These are phyloP conservation scores for Geosmithia morbida DNA, from an alignment of 2,329 filamentous ascomycete genomes.

Conservation along the genomic window DNA sequence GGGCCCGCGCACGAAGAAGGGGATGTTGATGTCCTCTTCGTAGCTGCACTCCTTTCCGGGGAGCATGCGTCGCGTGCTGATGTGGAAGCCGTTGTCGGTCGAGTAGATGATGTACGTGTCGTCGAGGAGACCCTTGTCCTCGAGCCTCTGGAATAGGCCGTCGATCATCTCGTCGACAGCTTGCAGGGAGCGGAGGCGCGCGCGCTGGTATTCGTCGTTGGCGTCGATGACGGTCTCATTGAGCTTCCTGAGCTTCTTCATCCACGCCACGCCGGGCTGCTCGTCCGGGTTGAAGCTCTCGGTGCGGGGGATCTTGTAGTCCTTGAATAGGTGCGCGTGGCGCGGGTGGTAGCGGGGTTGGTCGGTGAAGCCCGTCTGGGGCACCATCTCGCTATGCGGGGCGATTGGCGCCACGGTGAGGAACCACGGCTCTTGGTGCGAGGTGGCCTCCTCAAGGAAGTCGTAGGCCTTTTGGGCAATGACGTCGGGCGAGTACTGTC, in stretches of 20 bases:
- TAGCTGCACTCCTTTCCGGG: slow-evolving; percentile 37
- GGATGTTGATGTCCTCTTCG: slow-evolving; percentile 37
- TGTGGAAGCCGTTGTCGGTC: slow-evolving; percentile 38
- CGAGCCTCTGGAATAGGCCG: slow-evolving; percentile 16
- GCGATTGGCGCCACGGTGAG: slow-evolving; percentile 33
- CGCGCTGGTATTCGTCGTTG: slow-evolving; percentile 22
- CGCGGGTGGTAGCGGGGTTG: slow-evolving; percentile 23
- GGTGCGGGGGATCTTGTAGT: slow-evolving; percentile 42
- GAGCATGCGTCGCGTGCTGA: slow-evolving; percentile 34
- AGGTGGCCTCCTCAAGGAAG: slow-evolving; percentile 35
- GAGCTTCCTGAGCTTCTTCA: slow-evolving; percentile 18
- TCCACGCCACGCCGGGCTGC: slow-evolving; percentile 26
- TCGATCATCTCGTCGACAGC: slow-evolving; percentile 29
- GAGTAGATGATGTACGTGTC: slow-evolving; percentile 37
- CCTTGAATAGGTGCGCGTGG: slow-evolving; percentile 44
- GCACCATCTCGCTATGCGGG: slow-evolving; percentile 16
- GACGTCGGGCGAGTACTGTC: slow-evolving; percentile 38
- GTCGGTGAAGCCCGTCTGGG: background rate
- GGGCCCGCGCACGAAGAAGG: slow-evolving; percentile 33
- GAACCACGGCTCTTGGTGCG: slow-evolving; percentile 34
- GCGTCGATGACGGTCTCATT: slow-evolving; percentile 15
- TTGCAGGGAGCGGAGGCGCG: slow-evolving; percentile 24
- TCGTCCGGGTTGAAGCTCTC: slow-evolving; percentile 45
- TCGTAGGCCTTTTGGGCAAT: slow-evolving; percentile 32
- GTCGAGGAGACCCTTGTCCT: slow-evolving; percentile 14